These are phyloP conservation scores for Glaciozyma antarctica DNA, from an alignment of 768 basidiomycete genomes.

Conservation along the genomic window DNA sequence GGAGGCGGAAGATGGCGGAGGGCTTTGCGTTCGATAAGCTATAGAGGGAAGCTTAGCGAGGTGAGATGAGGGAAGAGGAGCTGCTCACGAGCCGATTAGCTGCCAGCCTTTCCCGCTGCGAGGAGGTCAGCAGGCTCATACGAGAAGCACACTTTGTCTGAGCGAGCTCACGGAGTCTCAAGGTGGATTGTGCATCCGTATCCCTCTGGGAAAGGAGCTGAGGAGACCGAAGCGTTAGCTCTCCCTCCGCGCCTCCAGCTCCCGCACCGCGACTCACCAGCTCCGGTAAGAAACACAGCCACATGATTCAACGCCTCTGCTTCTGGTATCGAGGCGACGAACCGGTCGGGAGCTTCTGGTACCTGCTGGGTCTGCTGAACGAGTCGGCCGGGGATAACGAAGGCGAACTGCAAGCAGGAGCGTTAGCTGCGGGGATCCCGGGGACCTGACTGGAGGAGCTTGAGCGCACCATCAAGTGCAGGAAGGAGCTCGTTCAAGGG, in stretches of 20 bases:
- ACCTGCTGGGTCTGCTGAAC: constrained; percentile 2
- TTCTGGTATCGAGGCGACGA: constrained; percentile 61
- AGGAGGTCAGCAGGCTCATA: background rate
- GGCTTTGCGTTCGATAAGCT: constrained; percentile 49
- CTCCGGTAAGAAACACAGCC: constrained; percentile 72
- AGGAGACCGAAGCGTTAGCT: background rate
- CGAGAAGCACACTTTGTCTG: background rate
- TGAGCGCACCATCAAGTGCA: background rate
- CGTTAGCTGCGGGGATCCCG: too few species aligned
- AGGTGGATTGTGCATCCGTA: constrained; percentile 27
- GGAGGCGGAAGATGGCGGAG: constrained; percentile 31
- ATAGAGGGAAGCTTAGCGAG: too few species aligned
- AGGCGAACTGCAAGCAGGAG: background rate
- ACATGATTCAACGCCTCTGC: constrained; percentile 73
- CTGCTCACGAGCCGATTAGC: constrained; percentile 61
- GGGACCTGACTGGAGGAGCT: background rate
- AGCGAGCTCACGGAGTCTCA: constrained; percentile 11
- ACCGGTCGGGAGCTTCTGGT: constrained; percentile 45
- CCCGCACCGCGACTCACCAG: constrained; percentile 43
- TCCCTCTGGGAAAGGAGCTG: constrained; percentile 20
- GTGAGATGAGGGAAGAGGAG: background rate
- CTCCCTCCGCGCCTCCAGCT: background rate
- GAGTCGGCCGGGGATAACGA: constrained; percentile 5
- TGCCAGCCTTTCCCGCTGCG: constrained; percentile 84
- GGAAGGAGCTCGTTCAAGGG: too few species aligned